These are phyloP conservation scores for Suillus luteus DNA, from an alignment of 768 basidiomycete species.

Conservation along the genomic window DNA sequence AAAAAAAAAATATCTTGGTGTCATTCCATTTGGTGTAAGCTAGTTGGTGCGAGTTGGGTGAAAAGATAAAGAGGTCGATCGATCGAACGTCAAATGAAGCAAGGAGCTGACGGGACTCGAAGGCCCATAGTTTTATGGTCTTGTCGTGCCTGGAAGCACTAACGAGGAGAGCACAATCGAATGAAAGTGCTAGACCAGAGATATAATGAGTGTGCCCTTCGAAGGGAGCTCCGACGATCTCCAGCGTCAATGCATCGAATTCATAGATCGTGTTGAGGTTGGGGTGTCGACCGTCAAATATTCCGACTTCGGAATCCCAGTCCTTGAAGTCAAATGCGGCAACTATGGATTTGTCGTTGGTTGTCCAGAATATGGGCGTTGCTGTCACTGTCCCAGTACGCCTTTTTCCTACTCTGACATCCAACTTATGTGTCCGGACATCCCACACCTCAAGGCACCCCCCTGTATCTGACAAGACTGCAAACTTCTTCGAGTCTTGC, in stretches of 20 bases:
- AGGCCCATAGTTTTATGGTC: background rate
- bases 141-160: background rate
- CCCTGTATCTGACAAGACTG: background rate
- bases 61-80: background rate
- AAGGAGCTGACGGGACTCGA: slow-evolving; percentile 2
- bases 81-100: background rate
- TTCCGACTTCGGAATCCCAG: too few relatives aligned
- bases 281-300: too few relatives aligned
- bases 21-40: background rate
- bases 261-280: background rate
- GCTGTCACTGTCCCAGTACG: fast-evolving
- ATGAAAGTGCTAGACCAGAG: background rate
- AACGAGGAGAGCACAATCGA: background rate
- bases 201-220: background rate
- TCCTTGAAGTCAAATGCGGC: background rate
- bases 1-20: background rate
- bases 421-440: background rate
- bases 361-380: background rate
- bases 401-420: background rate
- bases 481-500: background rate
- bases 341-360: background rate
- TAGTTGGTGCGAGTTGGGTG: background rate
- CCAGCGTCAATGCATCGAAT: background rate
- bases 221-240: background rate
- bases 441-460: background rate